Percentiles rank a stretch among this genome's conserved stretches.
Conservation (phyloP, 805 yeast species). For the Wickerhamiella musiphila region DNA sequence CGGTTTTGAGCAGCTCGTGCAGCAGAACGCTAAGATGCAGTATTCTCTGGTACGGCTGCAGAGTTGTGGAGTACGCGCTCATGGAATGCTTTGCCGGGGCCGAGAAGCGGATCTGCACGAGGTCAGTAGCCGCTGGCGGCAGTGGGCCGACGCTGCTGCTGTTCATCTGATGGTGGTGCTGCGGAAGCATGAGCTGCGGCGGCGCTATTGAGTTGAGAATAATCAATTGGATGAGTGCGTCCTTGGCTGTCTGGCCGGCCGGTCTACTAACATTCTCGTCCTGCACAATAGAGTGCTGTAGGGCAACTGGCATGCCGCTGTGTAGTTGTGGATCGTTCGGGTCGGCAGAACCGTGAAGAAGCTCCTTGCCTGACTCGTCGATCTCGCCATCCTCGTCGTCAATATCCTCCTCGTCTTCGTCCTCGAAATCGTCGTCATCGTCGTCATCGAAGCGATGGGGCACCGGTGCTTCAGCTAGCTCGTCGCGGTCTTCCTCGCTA, state of each 20-base stretch:
- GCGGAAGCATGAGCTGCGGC: constrained; percentile 9
- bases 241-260: constrained; percentile 8
- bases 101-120: constrained; percentile 14
- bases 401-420: constrained; percentile 11
- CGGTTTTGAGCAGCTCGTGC: constrained; percentile 24
- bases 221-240: constrained; percentile 14
- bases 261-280: constrained; percentile 15
- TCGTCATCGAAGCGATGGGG: constrained; percentile 9
- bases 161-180: constrained; percentile 9
- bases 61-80: constrained; percentile 17
- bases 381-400: constrained; percentile 17
- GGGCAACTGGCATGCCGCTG: constrained; percentile 3
- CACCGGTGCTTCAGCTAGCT: constrained; percentile 7
- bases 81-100: constrained; percentile 13
- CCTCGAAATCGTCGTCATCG: constrained; percentile 11
- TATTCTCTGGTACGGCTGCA: constrained; percentile 33
- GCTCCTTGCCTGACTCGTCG: constrained; percentile 12
- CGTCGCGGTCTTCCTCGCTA: constrained; percentile 17
- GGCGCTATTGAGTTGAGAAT: constrained; percentile 12
- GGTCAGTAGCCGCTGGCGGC: constrained; percentile 12
- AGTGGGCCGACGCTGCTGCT: too few species aligned
- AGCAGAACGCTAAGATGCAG: constrained; percentile 29
- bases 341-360: constrained; percentile 4
- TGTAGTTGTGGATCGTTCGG: neutral
- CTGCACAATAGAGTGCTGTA: constrained; percentile 12